phyloP scores from a whole-genome alignment of 208 protist genomes.

The Leishmania amazonensis region DNA sequence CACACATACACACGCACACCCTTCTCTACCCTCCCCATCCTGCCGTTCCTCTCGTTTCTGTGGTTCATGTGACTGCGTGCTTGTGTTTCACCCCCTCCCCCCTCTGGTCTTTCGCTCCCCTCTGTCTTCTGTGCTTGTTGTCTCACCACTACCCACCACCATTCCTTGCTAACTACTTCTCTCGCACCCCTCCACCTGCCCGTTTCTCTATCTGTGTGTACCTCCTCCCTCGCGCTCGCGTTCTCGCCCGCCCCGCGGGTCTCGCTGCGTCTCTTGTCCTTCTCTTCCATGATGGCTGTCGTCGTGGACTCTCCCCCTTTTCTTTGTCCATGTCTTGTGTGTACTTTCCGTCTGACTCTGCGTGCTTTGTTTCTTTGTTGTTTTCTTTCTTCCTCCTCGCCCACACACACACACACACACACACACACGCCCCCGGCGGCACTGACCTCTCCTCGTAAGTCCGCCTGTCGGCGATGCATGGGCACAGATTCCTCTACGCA shows the following conservation, averaged over 20 bases:
- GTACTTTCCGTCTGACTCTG: neutral
- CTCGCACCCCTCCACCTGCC: neutral
- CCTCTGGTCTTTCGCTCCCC: neutral
- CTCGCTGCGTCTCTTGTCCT: neutral
- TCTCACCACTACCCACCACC: neutral
- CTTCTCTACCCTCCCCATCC: neutral
- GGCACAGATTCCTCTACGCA: neutral
- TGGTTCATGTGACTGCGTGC: neutral
- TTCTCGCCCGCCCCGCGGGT: neutral
- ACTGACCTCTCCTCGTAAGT: neutral
- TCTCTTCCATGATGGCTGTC: conserved; percentile 2
- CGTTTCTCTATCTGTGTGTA: neutral
- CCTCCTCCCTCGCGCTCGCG: neutral
- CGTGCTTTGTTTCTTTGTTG: neutral
- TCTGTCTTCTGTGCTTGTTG: neutral
- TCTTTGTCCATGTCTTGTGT: conserved; percentile 16
- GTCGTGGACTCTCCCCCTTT: neutral
- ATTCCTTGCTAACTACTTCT: neutral
- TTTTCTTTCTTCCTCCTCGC: neutral
- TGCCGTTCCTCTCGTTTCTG: neutral
- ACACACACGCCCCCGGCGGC: too few species aligned
- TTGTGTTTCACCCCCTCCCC: neutral
- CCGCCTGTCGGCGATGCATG: neutral
- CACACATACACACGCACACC: neutral
- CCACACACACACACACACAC: neutral